Evolutionary conservation across 2,329 filamentous ascomycete genomes (phyloP).

Genomic region (Neonectria neomacrospora): DNA sequence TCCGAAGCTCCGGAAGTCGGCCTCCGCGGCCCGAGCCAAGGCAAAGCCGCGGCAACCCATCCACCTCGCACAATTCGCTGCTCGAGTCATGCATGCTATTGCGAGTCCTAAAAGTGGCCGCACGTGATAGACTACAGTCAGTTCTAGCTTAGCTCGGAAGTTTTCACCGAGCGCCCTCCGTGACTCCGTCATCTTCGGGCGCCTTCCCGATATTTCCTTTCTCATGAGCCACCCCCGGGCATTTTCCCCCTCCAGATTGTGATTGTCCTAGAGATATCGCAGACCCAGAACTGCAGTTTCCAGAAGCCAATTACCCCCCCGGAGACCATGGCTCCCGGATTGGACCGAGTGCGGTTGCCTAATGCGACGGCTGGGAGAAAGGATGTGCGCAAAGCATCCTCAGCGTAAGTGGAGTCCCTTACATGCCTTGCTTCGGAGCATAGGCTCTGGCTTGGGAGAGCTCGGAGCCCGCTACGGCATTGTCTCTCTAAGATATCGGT

Average conservation of each 20-base stretch:
- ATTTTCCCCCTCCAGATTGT: neutral
- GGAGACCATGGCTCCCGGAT: constrained; percentile 32
- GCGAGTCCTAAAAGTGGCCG: neutral
- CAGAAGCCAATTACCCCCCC: constrained; percentile 15
- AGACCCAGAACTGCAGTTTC: neutral
- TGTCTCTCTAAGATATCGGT: neutral
- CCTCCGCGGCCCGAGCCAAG: neutral
- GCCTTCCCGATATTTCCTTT: constrained; percentile 17
- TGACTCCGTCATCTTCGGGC: constrained; percentile 12
- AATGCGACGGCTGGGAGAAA: constrained; percentile 29
- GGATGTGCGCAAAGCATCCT: constrained; percentile 41
- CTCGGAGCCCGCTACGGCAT: neutral
- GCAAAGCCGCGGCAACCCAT: constrained; percentile 5
- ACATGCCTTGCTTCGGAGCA: constrained; percentile 17
- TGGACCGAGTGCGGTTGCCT: constrained; percentile 40
- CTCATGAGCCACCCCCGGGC: constrained; percentile 12
- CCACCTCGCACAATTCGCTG: neutral
- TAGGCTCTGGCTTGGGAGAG: neutral
- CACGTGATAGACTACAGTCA: constrained; percentile 16
- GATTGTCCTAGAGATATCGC: constrained; percentile 4
- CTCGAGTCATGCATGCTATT: neutral
- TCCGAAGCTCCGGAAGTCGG: neutral
- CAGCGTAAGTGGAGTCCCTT: constrained; percentile 37
- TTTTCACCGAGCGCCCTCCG: constrained; percentile 16
- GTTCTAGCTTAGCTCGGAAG: constrained; percentile 11